Evolutionary conservation across 176 grass and related monocot genomes (phyloP), one percentile per base, ranked within the genome.

Genomic region (Tuctoria greenei): DNA sequence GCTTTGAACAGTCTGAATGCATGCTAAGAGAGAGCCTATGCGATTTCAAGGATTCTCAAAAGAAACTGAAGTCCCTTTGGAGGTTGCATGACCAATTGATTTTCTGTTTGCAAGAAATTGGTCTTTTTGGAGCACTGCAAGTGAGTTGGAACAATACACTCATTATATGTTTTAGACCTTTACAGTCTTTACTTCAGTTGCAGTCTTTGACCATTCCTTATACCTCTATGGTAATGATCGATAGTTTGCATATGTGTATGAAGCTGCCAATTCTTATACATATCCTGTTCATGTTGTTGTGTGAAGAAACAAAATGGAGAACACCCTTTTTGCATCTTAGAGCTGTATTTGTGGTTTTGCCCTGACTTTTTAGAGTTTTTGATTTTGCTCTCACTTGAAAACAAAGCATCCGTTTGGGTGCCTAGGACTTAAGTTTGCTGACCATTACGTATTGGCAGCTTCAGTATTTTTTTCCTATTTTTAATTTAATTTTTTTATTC

Each of bases 31-130:
- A 85, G 56, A 89, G 78, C 75, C 69, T 79, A 74, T 74, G 35
- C 34, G 89, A 93, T 86, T 80, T 89, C 75, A 87, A 81, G 55
- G 75, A 87, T 79, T 86, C 59, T 72, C 83, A 86, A 51, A 93
- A 89, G 84, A 88, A 89, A 76, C 79, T 93, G 60, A 93, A 91
- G 62, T 72, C 66, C 27, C 80, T 97, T 20, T 85, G 28, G 73
- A 93, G 82, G 77, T 89, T 89, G 74, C 90, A 91, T 79, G 88
- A 87, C 61, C 85, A 91, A 76, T 81, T 97, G 41, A 64, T 89
- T 67, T 97, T 97, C 73, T 93, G 86, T 86, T 87, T 97, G 75
- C 74, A 93, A 83, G 86, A 91, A 80, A 64, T 97, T 85, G 94
- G 94, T 69, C 82, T 88, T 78, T 93, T 56, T 87, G 94, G 94